phyloP scores from a whole-genome alignment of 106 monocot genomes.

The Triglochin maritima region DNA sequence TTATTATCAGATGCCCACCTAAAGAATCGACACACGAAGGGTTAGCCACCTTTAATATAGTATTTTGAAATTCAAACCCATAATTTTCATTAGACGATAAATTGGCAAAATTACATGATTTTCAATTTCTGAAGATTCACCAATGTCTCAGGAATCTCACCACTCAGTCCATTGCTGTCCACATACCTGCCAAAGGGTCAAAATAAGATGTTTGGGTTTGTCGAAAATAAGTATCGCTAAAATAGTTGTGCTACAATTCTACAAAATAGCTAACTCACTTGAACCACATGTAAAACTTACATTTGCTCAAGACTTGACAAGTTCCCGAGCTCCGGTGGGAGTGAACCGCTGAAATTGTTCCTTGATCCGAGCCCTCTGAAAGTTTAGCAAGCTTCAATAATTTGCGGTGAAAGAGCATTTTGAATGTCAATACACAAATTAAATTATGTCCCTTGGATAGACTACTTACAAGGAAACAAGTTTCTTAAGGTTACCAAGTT shows the following conservation, averaged over 20 bases:
- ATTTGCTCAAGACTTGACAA: constrained; percentile 4
- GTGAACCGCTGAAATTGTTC: constrained; percentile 5
- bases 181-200: constrained; percentile 4
- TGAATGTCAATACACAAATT: no score
- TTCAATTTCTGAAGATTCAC: constrained; percentile 8
- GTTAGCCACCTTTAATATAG: background rate
- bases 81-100: no score
- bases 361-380: constrained; percentile 1
- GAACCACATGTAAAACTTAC: background rate
- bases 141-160: constrained; percentile 10
- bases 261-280: background rate
- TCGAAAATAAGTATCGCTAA: background rate
- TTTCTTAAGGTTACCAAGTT: no score
- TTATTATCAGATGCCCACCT: constrained; percentile 60
- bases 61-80: background rate
- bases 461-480: no score
- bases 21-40: background rate
- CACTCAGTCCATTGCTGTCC: constrained; percentile 8
- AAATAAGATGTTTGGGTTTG: background rate
- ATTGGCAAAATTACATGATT: background rate
- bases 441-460: no score
- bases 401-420: no score
- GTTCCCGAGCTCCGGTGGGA: constrained; percentile 9
- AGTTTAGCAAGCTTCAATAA: background rate
- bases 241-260: background rate